Evolutionary conservation across 225 moss, liverwort and hornwort species (phyloP).

Genomic region (Asterella californica): DNA sequence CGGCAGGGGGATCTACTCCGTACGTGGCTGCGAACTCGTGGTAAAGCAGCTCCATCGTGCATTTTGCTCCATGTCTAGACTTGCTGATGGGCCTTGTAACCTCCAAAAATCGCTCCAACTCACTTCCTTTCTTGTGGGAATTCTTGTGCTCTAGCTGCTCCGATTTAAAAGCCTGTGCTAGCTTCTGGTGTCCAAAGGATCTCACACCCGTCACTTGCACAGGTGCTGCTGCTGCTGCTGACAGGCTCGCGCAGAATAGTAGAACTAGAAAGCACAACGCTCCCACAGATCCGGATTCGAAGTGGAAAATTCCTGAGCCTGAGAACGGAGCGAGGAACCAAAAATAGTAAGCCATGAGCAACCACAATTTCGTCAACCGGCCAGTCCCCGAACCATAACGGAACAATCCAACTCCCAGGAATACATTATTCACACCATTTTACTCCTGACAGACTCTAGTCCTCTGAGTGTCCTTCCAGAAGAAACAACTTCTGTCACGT

Average conservation of each 20-base stretch:
- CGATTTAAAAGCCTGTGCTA: neutral
- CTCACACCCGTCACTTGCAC: neutral
- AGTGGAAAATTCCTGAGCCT: neutral
- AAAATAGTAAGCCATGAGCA: neutral
- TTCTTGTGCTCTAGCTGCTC: neutral
- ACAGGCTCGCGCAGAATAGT: neutral
- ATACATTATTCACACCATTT: neutral
- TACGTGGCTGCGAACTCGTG: constrained; percentile 39
- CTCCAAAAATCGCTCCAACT: constrained; percentile 38
- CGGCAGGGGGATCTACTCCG: constrained; percentile 26
- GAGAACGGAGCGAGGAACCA: neutral
- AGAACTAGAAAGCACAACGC: neutral
- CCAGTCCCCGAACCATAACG: too few relatives aligned
- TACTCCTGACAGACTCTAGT: neutral
- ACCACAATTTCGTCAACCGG: neutral
- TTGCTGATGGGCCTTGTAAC: constrained; percentile 29
- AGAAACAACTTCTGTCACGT: neutral
- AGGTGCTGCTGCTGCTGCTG: neutral
- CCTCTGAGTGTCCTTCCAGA: neutral
- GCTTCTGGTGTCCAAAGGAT: neutral
- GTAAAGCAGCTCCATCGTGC: constrained; percentile 35
- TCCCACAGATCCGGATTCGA: neutral
- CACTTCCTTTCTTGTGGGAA: neutral
- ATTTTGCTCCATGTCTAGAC: constrained; percentile 5
- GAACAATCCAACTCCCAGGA: neutral